A percentile compares a stretch with the other conserved stretches of the same genome.
These are phyloP conservation scores for Phylloporus sp. DNA, from an alignment of 768 basidiomycete species.

Conservation along the genomic window DNA sequence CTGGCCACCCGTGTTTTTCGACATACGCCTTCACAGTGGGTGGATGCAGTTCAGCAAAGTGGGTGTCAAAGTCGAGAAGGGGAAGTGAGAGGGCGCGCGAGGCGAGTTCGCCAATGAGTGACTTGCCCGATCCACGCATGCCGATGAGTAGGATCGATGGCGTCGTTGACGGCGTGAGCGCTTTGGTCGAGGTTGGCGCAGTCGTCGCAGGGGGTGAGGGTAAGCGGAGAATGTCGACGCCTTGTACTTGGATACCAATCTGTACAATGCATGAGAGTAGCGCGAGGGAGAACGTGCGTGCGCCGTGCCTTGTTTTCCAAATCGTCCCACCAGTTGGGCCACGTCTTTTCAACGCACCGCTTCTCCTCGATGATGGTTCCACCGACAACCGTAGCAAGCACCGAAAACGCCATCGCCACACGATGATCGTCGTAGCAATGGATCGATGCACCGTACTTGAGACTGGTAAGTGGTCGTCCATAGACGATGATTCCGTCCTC, in stretches of 20 bases:
- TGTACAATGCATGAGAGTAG: conserved; percentile 26
- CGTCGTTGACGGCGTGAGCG: conserved; percentile 29
- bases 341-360: conserved; percentile 98
- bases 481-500: conserved; percentile 91
- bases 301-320: conserved; percentile 80
- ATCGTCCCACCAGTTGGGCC: conserved; percentile 99
- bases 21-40: conserved; percentile 74
- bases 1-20: conserved; percentile 77
- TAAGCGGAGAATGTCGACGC: conserved; percentile 63
- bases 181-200: conserved; percentile 28
- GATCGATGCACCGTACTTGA: conserved; percentile 70
- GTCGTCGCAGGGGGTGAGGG: conserved; percentile 36
- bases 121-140: conserved; percentile 98
- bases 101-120: conserved; percentile 78
- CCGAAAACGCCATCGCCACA: conserved; percentile 97
- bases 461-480: conserved; percentile 61
- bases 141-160: conserved; percentile 79
- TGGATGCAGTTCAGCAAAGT: conserved; percentile 63
- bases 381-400: conserved; percentile 69
- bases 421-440: conserved; percentile 99
- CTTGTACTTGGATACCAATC: conserved; percentile 88
- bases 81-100: conserved; percentile 68
- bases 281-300: not conserved
- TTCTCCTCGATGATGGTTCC: conserved; percentile 91
- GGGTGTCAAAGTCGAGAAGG: conserved; percentile 80